Evolutionary conservation across 495 filamentous ascomycete species (phyloP).

Genomic region (Penicillium mononematosum): DNA sequence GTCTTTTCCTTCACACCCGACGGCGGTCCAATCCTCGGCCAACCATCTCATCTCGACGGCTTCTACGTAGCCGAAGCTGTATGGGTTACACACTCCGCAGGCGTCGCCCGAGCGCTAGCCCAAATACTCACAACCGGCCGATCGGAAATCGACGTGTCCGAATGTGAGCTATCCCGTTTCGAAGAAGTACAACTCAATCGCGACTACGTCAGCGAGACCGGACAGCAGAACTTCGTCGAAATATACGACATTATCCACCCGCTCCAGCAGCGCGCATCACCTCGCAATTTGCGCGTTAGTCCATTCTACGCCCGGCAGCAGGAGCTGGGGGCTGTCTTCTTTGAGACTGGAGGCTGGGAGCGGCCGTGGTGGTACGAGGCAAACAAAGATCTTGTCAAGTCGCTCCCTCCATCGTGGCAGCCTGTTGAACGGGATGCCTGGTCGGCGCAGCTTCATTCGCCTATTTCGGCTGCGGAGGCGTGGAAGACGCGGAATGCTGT

Average conservation of each 20-base stretch:
- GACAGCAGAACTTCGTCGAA: constrained; percentile 51
- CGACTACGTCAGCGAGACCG: constrained; percentile 47
- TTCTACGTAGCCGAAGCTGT: constrained; percentile 56
- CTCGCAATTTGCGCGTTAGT: constrained; percentile 45
- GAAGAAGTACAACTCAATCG: constrained; percentile 47
- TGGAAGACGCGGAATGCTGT: constrained; percentile 54
- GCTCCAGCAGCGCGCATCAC: constrained; percentile 46
- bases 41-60: constrained; percentile 46
- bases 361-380: constrained; percentile 52
- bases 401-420: constrained; percentile 43
- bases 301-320: constrained; percentile 46
- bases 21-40: constrained; percentile 49
- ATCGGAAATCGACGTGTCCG: constrained; percentile 46
- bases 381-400: constrained; percentile 41
- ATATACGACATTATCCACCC: constrained; percentile 55
- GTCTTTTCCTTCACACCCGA: constrained; percentile 56
- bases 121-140: constrained; percentile 46
- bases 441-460: constrained; percentile 46
- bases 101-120: constrained; percentile 50
- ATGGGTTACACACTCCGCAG: constrained; percentile 56
- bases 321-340: constrained; percentile 50
- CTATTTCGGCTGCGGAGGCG: constrained; percentile 49
- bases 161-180: constrained; percentile 52
- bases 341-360: constrained; percentile 51
- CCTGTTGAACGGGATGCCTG: constrained; percentile 47